These are phyloP conservation scores for Willaertia magna DNA, from an alignment of 208 protist genomes.

Conservation along the genomic window DNA sequence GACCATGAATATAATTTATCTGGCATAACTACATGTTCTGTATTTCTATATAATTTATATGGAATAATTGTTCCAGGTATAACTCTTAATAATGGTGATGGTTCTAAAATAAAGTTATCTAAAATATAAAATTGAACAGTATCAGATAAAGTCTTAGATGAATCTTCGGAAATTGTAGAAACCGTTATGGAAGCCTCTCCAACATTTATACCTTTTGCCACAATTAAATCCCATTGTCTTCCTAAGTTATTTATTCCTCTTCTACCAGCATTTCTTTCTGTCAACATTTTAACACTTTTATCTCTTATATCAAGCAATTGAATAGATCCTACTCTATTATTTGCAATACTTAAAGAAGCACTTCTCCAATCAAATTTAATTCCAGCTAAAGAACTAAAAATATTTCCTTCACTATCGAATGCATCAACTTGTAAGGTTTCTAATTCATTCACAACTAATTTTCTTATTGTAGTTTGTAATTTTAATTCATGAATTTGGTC, in stretches of 20 bases:
- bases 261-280: not conserved
- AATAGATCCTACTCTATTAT: not conserved
- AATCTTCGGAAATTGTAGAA: not conserved
- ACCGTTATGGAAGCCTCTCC: not conserved
- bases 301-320: not conserved
- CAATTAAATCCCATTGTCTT: not conserved
- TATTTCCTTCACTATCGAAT: not conserved
- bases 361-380: not conserved
- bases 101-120: not conserved
- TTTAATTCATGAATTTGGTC: not conserved
- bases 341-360: not conserved
- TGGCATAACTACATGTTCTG: not conserved
- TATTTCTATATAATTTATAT: not conserved
- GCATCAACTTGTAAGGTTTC: not conserved
- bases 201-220: not conserved
- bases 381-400: not conserved
- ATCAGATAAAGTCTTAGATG: not conserved
- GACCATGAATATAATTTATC: not conserved
- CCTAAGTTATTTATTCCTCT: not conserved
- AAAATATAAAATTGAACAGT: not conserved
- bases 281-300: not conserved
- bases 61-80: not conserved
- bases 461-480: constrained; percentile 4
- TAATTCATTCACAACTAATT: not conserved
- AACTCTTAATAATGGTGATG: not conserved